Percentiles rank a stretch among this genome's conserved stretches.
Conservation (phyloP, 306 rosid species). For the Trifolium dubium region DNA sequence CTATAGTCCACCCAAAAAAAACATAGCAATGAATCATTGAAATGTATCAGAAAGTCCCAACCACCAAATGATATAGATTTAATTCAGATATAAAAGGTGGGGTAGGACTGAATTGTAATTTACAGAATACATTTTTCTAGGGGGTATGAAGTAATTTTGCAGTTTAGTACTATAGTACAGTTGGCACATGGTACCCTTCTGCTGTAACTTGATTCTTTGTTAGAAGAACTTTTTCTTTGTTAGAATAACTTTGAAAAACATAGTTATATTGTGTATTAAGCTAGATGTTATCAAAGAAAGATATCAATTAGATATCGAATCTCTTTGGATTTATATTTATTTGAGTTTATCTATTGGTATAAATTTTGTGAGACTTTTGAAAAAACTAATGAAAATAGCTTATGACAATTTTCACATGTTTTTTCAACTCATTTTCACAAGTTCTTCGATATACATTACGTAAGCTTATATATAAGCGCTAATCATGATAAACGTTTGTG, state of each 20-base stretch:
- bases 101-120: conserved; percentile 34
- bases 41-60: neutral
- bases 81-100: conserved; percentile 20
- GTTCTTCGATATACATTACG: too few species aligned
- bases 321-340: too few species aligned
- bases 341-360: too few species aligned
- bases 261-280: neutral
- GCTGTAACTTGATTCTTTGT: neutral
- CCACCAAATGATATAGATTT: conserved; percentile 23
- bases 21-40: neutral
- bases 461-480: too few species aligned
- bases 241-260: conserved; percentile 6
- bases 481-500: too few species aligned
- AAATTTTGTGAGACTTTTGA: too few species aligned
- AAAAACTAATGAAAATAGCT: too few species aligned
- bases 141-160: conserved; percentile 3
- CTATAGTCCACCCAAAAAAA: neutral
- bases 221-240: neutral
- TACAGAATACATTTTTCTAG: conserved; percentile 7
- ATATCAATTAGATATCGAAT: too few species aligned
- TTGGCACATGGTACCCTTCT: conserved; percentile 28
- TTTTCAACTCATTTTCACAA: too few species aligned
- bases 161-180: conserved; percentile 13
- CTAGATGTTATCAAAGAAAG: too few species aligned
- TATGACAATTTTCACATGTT: too few species aligned